Evolutionary conservation across 345 rosid genomes (phyloP), one percentile per base, ranked within the genome.

Genomic region (Excoecaria cochinchinensis): DNA sequence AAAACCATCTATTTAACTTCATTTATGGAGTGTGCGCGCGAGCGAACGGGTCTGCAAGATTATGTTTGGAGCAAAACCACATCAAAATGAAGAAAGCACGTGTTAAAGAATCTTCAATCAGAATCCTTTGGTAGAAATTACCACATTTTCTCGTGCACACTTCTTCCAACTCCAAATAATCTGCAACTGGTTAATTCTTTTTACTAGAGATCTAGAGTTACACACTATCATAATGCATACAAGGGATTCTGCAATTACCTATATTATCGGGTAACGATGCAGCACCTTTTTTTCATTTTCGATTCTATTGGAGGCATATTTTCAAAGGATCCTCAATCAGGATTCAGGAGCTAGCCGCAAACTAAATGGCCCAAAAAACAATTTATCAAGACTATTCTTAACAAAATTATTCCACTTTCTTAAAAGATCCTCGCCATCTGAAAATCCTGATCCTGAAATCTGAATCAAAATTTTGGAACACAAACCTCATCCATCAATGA

Each of bases 181-280:
- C 38, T 68, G 60, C 68, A 67, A 19, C 51, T 52, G 44, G n/a
- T 58, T 15, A 17, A 57, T 67, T 38, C 31, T 64, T 64, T 21
- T 25, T 74, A 74, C 44, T 9, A n/a, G 69, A 39, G 47, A 72
- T 59, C 67, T 68, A 77, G 36, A 17, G 25, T 71, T 71, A 38
- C 47, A 46, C 10, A 17, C 6, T 31, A 25, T 44, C 47, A 42
- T 36, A 38, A 31, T n/a, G 44, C 59, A 64, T 8, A 21, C 25
- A 21, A 40, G 16, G 72, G 25, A 53, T 47, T 64, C 42, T 36
- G 39, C 25, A 38, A 51, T 21, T 22, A 22, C 53, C 61, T 38
- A 51, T 11, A 10, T 44, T 44, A 53, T 39, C 7, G 60, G 12
- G 24, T 25, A 55, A 16, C 22, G 10, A 44, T n/a, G 74, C 46